These are phyloP conservation scores for Leptographium lundbergii DNA, from an alignment of 2,329 filamentous ascomycete species.

Conservation along the genomic window DNA sequence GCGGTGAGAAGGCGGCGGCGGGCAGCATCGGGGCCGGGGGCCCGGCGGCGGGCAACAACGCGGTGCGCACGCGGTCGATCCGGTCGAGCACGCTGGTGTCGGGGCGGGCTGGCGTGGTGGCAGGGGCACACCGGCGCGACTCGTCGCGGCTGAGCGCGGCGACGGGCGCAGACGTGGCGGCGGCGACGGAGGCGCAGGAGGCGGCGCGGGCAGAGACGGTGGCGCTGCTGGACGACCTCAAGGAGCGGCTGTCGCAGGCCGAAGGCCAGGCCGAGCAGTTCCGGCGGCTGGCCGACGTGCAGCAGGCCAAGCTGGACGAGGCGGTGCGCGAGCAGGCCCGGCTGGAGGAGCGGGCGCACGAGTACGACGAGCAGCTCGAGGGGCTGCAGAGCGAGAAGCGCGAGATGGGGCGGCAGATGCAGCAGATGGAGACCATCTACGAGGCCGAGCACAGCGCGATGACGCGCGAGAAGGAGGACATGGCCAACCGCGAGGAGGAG, in stretches of 20 bases:
- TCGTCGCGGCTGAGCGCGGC: constrained; percentile 33
- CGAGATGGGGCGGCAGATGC: constrained; percentile 68
- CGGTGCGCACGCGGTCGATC: constrained; percentile 50
- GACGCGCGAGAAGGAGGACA: constrained; percentile 85
- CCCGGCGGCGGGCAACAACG: constrained; percentile 21
- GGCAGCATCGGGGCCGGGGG: constrained; percentile 11
- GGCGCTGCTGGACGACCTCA: constrained; percentile 70
- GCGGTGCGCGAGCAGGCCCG: constrained; percentile 69
- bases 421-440: constrained; percentile 87
- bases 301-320: constrained; percentile 80
- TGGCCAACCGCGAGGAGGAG: constrained; percentile 73
- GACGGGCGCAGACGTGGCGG: constrained; percentile 20
- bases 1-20: too few relatives aligned
- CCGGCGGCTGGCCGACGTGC: constrained; percentile 71
- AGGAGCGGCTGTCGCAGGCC: constrained; percentile 67
- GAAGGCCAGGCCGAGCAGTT: constrained; percentile 67
- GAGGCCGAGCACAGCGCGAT: constrained; percentile 80
- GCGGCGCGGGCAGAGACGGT: constrained; percentile 70
- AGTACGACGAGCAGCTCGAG: constrained; percentile 75
- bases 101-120: constrained; percentile 37
- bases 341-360: constrained; percentile 78
- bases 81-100: constrained; percentile 56
- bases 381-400: constrained; percentile 72
- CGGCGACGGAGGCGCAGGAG: constrained; percentile 40
- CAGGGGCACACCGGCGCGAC: constrained; percentile 49